Percentiles rank a stretch among this genome's conserved stretches.
These are phyloP conservation scores for Mycena sp. DNA, from an alignment of 1,284 basidiomycete genomes.

Conservation along the genomic window DNA sequence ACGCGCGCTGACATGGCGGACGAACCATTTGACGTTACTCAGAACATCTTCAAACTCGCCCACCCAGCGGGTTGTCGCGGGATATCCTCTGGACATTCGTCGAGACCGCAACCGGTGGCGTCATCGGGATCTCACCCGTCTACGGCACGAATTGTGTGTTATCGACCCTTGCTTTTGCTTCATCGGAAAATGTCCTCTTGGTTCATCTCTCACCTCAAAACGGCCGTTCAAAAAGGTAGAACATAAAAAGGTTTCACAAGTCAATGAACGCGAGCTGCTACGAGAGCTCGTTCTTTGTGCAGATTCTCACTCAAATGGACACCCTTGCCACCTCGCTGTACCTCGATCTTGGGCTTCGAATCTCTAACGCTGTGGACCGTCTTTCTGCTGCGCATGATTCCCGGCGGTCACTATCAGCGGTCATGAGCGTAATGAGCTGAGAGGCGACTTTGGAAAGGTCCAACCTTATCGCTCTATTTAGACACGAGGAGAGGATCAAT, in stretches of 20 bases:
- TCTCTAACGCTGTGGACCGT: slow-evolving; percentile 13
- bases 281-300: slow-evolving; percentile 1
- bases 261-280: slow-evolving; percentile 8
- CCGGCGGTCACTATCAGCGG: slow-evolving; percentile 7
- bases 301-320: slow-evolving; percentile 17
- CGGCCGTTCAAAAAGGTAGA: background rate
- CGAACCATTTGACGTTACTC: slow-evolving; percentile 7
- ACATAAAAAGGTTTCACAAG: background rate
- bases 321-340: slow-evolving; percentile 6
- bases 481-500: background rate
- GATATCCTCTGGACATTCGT: slow-evolving; percentile 12
- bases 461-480: slow-evolving; percentile 3
- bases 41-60: slow-evolving; percentile 10
- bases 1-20: slow-evolving; percentile 1
- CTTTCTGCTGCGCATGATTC: background rate
- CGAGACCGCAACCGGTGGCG: background rate
- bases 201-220: background rate
- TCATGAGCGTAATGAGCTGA: slow-evolving; percentile 11
- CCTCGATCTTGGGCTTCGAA: slow-evolving; percentile 10
- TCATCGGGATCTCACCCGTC: slow-evolving; percentile 14
- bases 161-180: slow-evolving; percentile 13
- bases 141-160: slow-evolving; percentile 1
- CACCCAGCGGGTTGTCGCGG: slow-evolving; percentile 9
- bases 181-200: slow-evolving; percentile 11
- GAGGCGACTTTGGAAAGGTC: slow-evolving; percentile 3